Conservation (phyloP, 176 grass and related monocot genomes). For the bread wheat (Triticum aestivum) region IWGSC_CS_RefSeq_v2.1 NC_057798.1:63128727-63129226, state of each 20-base stretch:
- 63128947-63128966: background rate
- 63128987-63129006: background rate
- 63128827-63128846: background rate
- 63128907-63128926: background rate
- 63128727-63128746: background rate
- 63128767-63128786: background rate
- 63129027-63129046: constrained; percentile 4
- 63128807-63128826: background rate
- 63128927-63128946: background rate
- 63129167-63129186: too few species aligned
- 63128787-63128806: background rate
- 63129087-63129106: too few species aligned
- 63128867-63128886: background rate
- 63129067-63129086: too few species aligned
- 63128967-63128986: background rate
- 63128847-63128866: background rate
- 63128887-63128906: background rate
- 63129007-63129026: background rate
- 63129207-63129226: too few species aligned
- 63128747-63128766: background rate
- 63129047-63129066: constrained; percentile 57
- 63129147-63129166: too few species aligned
- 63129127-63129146: too few species aligned
- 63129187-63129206: too few species aligned
- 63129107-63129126: too few species aligned